A percentile compares a stretch with the other conserved stretches of the same genome.
Evolutionary conservation across 116 monocot genomes (phyloP).

Genomic region (Thalassia testudinum): DNA sequence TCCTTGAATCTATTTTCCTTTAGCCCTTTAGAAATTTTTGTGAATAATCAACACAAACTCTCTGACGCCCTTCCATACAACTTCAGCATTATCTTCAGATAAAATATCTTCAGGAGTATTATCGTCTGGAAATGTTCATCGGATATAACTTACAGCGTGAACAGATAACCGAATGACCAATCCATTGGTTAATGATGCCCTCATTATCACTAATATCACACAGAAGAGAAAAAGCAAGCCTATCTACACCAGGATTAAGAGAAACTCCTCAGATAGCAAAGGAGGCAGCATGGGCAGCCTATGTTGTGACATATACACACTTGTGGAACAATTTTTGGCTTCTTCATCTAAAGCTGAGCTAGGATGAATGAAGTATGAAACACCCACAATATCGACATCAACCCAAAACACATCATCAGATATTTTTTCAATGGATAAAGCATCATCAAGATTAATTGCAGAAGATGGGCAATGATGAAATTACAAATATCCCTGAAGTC

Average conservation of each 20-base stretch:
- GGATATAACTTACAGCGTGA: slow-evolving; percentile 90
- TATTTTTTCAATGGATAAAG: slow-evolving; percentile 67
- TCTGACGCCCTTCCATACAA: slow-evolving; percentile 35
- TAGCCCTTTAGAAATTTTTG: slow-evolving; percentile 26
- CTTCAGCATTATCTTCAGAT: too few species aligned
- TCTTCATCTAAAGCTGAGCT: slow-evolving; percentile 62
- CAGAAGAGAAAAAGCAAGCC: slow-evolving; percentile 60
- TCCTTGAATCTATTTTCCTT: slow-evolving; percentile 52
- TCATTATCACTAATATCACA: slow-evolving; percentile 65
- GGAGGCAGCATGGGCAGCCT: slow-evolving; percentile 77
- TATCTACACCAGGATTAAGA: slow-evolving; percentile 69
- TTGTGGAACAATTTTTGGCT: slow-evolving; percentile 67
- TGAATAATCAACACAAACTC: slow-evolving; percentile 22
- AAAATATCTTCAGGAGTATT: too few species aligned
- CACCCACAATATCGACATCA: slow-evolving; percentile 87
- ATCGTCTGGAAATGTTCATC: slow-evolving; percentile 72
- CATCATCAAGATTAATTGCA: slow-evolving; percentile 91
- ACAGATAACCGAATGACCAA: slow-evolving; percentile 58
- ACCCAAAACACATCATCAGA: slow-evolving; percentile 38
- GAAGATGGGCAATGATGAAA: slow-evolving; percentile 76
- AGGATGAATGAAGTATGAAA: slow-evolving; percentile 73
- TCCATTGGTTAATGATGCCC: slow-evolving; percentile 54
- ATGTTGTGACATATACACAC: slow-evolving; percentile 61
- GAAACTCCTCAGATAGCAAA: slow-evolving; percentile 53
- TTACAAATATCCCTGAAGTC: slow-evolving; percentile 63